Evolutionary conservation across 306 rosid species (phyloP), one percentile per base, ranked within the genome.

Genomic region (Cicer judaicum): DNA sequence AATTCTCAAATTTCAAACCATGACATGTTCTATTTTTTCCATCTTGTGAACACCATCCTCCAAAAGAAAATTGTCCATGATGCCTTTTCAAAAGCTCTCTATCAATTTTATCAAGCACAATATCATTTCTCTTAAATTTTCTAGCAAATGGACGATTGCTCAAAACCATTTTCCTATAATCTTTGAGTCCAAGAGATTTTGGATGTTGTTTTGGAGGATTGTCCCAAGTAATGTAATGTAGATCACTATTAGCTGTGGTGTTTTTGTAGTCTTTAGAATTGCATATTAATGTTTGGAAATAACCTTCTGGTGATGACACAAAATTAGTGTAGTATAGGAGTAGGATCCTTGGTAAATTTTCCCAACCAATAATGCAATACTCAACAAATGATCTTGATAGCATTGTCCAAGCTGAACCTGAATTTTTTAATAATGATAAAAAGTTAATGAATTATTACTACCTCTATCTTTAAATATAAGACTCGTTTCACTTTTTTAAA

Each of bases 121-220:
- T 81, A 47, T 86, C 91, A 3, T 87, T 88, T 52, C 80, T 77
- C 86, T 89, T 93, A 84, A 93, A 93, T 46, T 93, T 93, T 53
- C 98, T 39, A 14, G 98, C 98, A 13, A 93, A 91, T 2, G 98
- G 97, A 24, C 93, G 96, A 84, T 80, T 87, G 64, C 87, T 88
- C 0, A 79, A 80, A 7, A 88, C 81, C 86, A 87, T 88, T 76
- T 80, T 87, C 59, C 81, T 77, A 34, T 78, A 89, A 68, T 93
- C 91, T 73, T 19, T 70, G 7, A 88, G 84, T 15, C 92, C 90
- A 0, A 93, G 83, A 49, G 91, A 88, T 75, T 87, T 87, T 4
- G 98, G 97, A 54, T 93, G 98, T 19, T 93, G 98, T 87, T 91
- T 89, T n/a, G 98, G 98, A 46, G 98, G 98, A 1, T 79, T 90